Conservation (phyloP, 441 rosid species). For the Pelargonium citronellum region DNA sequence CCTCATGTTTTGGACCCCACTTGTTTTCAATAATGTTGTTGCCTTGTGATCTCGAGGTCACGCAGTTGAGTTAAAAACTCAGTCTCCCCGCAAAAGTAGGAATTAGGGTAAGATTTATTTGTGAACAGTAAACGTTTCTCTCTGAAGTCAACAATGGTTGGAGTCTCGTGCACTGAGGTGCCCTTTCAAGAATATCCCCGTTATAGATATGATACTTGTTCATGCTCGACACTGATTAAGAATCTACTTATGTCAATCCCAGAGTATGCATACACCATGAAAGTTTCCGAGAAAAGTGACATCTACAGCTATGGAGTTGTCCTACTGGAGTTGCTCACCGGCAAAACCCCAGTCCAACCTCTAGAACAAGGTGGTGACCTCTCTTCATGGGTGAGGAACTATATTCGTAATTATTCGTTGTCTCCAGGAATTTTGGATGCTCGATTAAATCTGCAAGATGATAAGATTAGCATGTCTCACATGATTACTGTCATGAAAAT, state of each 20-base stretch:
- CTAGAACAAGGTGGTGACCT: conserved; percentile 87
- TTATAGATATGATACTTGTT: too few species aligned
- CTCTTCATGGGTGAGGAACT: conserved; percentile 57
- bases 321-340: conserved; percentile 76
- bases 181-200: too few species aligned
- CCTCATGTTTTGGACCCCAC: too few species aligned
- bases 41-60: too few species aligned
- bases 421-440: conserved; percentile 53
- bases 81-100: too few species aligned
- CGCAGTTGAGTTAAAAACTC: too few species aligned
- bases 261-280: conserved; percentile 97
- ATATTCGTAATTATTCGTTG: conserved; percentile 49
- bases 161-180: too few species aligned
- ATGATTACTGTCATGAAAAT: conserved; percentile 73
- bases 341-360: conserved; percentile 78
- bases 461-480: conserved; percentile 47
- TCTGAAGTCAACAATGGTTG: too few species aligned
- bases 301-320: conserved; percentile 93
- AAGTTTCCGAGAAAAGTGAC: conserved; percentile 92
- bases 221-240: neutral
- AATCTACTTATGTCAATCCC: conserved; percentile 5
- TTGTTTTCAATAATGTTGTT: too few species aligned
- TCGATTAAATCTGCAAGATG: conserved; percentile 50
- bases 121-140: too few species aligned
- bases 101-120: too few species aligned